Evolutionary conservation across 2,329 filamentous ascomycete species (phyloP), one percentile per base, ranked within the genome.

Genomic region (Ophiostoma montium): DNA sequence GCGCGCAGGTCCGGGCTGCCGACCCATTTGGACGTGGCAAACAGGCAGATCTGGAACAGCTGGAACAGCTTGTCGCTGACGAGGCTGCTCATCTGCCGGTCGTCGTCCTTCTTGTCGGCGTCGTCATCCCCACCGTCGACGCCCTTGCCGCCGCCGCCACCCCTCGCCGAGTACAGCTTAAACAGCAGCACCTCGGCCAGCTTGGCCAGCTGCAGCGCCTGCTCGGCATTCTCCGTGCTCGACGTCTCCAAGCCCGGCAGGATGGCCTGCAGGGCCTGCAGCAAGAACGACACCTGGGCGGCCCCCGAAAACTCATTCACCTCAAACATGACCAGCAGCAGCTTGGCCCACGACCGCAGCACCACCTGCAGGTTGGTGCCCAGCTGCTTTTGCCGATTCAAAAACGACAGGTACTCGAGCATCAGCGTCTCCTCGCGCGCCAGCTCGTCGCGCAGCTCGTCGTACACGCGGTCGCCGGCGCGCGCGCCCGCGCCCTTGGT

Each of bases 1-100:
- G 92, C 80, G 46, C 92, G 81, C 35, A 98, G 69, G 49, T 80
- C 73, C 15, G 84, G 70, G 48, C 77, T 81, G 5, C 82, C 80
- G 2, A 80, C 75, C 60, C 84, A 82, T 53, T 84, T 80, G 55
- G 82, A 78, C 49, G 94, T 83, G 5, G 87, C 86, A 57, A 82
- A 76, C 13, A 95, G 71, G 53, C 86, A 89, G 35, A 87, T 78
- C 54, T 94, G 85, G 71, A 98, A 95, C 4, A 96, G 75, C 60
- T 95, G 84, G 60, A 88, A 89, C 0, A 96, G 73, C 59, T 92
- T 86, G 62, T 96, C 90, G 60, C 87, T 85, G 32, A 92, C 80
- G 23, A 90, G 72, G 61, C 87, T 86, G 33, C 82, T 76, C 49
- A 76, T 69, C 4, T 68, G 67, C 36, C 64, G 62, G 52, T 64